Evolutionary conservation across 129 eudicot species (phyloP).

Genomic region (Arctium lappa): DNA sequence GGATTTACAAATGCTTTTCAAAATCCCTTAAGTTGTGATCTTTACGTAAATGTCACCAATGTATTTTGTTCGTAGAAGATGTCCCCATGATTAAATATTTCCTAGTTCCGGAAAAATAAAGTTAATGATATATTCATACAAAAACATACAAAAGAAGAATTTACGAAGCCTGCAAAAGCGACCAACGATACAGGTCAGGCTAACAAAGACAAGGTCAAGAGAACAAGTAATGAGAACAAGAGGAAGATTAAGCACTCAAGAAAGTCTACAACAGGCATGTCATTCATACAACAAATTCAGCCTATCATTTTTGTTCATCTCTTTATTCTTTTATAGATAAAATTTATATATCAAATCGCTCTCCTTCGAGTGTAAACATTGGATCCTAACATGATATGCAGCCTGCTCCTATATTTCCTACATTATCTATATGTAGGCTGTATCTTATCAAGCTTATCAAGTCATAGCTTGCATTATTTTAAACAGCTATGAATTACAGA

Average conservation of each 20-base stretch:
- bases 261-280: background rate
- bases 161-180: background rate
- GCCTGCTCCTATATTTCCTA: background rate
- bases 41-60: background rate
- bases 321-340: background rate
- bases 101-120: background rate
- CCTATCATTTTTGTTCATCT: background rate
- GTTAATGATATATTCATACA: background rate
- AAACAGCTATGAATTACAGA: constrained; percentile 3
- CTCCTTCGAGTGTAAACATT: background rate
- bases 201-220: background rate
- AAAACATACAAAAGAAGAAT: background rate
- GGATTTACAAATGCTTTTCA: background rate
- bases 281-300: background rate
- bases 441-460: constrained; percentile 4
- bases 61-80: background rate
- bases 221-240: background rate
- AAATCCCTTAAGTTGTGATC: background rate
- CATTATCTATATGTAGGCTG: background rate
- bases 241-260: background rate
- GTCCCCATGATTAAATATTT: background rate
- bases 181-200: background rate
- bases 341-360: background rate
- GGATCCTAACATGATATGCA: background rate
- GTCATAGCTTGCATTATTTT: constrained; percentile 6